A percentile compares a stretch with the other conserved stretches of the same genome.
Evolutionary conservation across 177 flowering plant species (phyloP).

Genomic region (Telopea speciosissima): DNA sequence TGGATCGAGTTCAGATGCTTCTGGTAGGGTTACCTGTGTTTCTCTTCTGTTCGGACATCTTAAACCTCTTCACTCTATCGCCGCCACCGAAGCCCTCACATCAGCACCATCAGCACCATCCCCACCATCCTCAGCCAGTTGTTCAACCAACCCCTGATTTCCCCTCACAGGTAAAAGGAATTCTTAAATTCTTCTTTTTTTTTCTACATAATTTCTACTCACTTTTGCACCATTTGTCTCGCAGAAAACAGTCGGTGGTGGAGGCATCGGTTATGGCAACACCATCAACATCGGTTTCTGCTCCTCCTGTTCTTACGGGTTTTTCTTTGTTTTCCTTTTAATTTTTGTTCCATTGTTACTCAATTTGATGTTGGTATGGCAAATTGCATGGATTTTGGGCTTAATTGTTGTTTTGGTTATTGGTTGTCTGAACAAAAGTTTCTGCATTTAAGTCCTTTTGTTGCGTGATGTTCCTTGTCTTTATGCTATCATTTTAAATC

Average conservation of each 20-base stretch:
- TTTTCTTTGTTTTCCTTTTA: neutral
- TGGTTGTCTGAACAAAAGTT: neutral
- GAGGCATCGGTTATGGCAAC: conserved; percentile 46
- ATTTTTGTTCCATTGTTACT: neutral
- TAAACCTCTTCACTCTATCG: conserved; percentile 54
- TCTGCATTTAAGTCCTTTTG: neutral
- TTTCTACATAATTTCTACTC: neutral
- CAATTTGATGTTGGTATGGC: neutral
- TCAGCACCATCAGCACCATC: conserved; percentile 18
- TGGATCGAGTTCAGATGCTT: conserved; percentile 66
- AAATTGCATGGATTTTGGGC: neutral
- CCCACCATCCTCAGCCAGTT: conserved; percentile 16
- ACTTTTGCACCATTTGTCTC: neutral
- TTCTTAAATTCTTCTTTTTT: neutral
- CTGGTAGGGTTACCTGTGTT: conserved; percentile 62
- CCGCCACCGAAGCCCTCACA: conserved; percentile 29
- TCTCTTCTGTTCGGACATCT: conserved; percentile 57
- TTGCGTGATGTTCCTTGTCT: neutral
- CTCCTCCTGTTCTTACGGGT: conserved; percentile 80
- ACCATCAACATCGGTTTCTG: conserved; percentile 59
- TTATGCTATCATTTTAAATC: neutral
- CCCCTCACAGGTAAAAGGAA: conserved; percentile 38
- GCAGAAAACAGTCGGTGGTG: conserved; percentile 31
- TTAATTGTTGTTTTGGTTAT: neutral
- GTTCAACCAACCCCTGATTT: conserved; percentile 36